Conservation (phyloP, 2,329 filamentous ascomycete species). For the Alternaria sp. region DNA sequence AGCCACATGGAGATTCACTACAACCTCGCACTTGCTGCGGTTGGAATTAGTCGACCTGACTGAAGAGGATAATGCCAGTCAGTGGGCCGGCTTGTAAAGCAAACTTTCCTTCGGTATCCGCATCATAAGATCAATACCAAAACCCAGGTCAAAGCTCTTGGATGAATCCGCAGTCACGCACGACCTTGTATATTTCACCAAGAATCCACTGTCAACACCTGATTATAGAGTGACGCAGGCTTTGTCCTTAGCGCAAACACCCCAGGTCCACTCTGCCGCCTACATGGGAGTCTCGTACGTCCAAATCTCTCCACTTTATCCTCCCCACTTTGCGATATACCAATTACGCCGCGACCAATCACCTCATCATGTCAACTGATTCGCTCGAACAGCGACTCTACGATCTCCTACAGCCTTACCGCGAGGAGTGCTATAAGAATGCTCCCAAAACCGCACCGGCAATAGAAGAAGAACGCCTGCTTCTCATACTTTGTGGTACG, state of each 20-base stretch:
- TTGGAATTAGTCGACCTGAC: background rate
- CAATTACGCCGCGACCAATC: background rate
- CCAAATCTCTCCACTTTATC: background rate
- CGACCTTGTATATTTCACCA: accelerated
- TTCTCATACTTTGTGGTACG: slow-evolving; percentile 9
- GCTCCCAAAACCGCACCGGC: background rate
- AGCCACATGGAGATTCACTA: background rate
- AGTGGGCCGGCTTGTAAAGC: background rate
- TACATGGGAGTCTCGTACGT: background rate
- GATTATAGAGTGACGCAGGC: too few relatives aligned
- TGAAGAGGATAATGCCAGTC: background rate
- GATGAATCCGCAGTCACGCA: background rate
- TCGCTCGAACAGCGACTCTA: slow-evolving; percentile 1
- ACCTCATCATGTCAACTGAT: background rate
- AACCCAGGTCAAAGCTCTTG: background rate
- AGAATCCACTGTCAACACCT: background rate
- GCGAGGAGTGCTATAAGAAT: slow-evolving; percentile 1
- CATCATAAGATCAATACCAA: background rate
- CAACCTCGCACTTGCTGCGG: background rate
- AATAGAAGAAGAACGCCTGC: slow-evolving; percentile 1
- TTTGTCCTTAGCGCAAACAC: background rate
- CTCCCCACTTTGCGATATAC: background rate
- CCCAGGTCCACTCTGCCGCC: background rate
- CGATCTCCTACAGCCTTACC: background rate
- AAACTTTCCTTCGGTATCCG: background rate